phyloP scores from a whole-genome alignment of 805 yeast genomes.

The Barnettozyma siamensis region DNA sequence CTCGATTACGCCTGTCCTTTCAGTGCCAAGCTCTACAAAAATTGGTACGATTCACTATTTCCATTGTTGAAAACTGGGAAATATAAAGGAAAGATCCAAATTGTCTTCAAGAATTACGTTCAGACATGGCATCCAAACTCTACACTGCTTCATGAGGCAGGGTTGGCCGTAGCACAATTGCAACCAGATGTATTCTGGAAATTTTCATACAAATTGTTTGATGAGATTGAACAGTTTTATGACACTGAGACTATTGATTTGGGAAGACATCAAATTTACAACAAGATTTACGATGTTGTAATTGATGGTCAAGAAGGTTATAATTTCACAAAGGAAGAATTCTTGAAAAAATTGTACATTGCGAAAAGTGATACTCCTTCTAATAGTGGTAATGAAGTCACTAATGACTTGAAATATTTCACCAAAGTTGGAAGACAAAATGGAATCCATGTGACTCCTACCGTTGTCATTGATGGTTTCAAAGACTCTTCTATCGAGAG shows the following conservation, averaged over 20 bases:
- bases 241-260: slow-evolving; percentile 54
- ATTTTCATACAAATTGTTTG: slow-evolving; percentile 51
- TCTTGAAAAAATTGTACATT: slow-evolving; percentile 27
- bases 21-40: slow-evolving; percentile 57
- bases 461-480: slow-evolving; percentile 67
- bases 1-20: slow-evolving; percentile 78
- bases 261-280: slow-evolving; percentile 51
- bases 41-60: slow-evolving; percentile 45
- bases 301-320: slow-evolving; percentile 29
- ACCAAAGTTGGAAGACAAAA: slow-evolving; percentile 67
- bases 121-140: slow-evolving; percentile 92
- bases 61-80: slow-evolving; percentile 44
- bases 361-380: slow-evolving; percentile 28
- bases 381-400: slow-evolving; percentile 55
- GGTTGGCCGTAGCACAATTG: slow-evolving; percentile 60
- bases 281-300: slow-evolving; percentile 46
- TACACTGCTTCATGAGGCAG: slow-evolving; percentile 60
- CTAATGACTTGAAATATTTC: slow-evolving; percentile 66
- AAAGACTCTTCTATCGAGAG: slow-evolving; percentile 53
- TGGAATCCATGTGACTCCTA: slow-evolving; percentile 83
- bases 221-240: slow-evolving; percentile 47
- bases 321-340: slow-evolving; percentile 24
- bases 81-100: slow-evolving; percentile 46
- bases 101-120: slow-evolving; percentile 65
- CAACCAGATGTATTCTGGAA: slow-evolving; percentile 52